Conservation (phyloP, 352 stramenopile genomes). For the Peronospora farinosa region DNA sequence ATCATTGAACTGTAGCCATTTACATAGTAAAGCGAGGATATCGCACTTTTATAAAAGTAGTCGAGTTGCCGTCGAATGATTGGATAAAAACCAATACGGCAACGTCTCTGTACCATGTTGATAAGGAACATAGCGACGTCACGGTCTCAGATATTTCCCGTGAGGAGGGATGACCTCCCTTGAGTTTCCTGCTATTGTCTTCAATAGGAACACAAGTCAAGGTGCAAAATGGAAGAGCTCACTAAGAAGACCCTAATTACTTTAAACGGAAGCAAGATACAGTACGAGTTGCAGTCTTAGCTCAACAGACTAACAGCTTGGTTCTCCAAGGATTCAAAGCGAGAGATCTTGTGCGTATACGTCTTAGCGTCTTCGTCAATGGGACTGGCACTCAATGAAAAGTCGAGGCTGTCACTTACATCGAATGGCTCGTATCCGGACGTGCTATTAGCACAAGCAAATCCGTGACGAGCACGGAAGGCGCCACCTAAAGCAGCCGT, state of each 20-base stretch:
- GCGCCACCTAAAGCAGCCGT: constrained; percentile 48
- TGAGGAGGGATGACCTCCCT: constrained; percentile 15
- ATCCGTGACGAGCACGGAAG: constrained; percentile 47
- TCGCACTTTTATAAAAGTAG: neutral
- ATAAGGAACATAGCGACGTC: constrained; percentile 4
- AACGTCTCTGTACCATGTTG: constrained; percentile 3
- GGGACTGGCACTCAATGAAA: constrained; percentile 36
- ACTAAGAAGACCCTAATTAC: neutral
- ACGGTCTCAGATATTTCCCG: constrained; percentile 11
- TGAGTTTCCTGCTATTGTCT: neutral
- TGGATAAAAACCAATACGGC: neutral
- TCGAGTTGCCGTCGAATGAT: neutral
- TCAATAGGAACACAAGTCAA: too few species aligned
- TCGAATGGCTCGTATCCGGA: constrained; percentile 36
- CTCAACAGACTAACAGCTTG: constrained; percentile 28
- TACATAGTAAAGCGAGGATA: neutral
- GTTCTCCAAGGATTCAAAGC: constrained; percentile 37
- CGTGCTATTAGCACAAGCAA: constrained; percentile 14
- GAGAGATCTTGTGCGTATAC: constrained; percentile 34
- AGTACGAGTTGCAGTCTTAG: neutral
- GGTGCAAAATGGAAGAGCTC: too few species aligned
- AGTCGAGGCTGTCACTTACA: constrained; percentile 30
- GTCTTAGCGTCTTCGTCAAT: constrained; percentile 15
- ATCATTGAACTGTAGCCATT: neutral
- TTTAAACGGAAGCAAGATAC: neutral